These are phyloP conservation scores for Trichoderma erinaceum DNA, from an alignment of 495 filamentous ascomycete species.

Conservation along the genomic window DNA sequence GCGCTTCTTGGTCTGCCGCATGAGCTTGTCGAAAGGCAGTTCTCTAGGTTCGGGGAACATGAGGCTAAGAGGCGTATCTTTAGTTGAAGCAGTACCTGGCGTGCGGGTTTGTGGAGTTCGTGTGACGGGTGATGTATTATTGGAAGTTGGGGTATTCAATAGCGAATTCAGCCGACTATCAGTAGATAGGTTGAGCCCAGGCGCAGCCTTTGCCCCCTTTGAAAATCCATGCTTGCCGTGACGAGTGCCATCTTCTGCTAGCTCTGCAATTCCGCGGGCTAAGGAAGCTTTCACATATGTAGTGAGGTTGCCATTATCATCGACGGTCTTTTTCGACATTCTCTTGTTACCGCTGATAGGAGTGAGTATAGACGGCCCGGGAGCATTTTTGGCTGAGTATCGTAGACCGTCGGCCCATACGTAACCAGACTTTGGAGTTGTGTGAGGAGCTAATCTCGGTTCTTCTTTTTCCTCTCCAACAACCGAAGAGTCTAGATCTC, in stretches of 20 bases:
- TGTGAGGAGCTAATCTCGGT: background rate
- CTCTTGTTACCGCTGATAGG: conserved; percentile 19
- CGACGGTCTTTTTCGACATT: background rate
- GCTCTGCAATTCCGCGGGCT: conserved; percentile 24
- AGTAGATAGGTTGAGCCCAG: background rate
- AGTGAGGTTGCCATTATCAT: conserved; percentile 17
- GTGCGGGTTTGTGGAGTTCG: background rate
- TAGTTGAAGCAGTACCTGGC: background rate
- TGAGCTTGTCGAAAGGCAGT: conserved; percentile 15
- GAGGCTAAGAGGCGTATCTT: background rate
- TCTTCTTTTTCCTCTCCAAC: background rate
- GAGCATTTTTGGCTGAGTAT: background rate
- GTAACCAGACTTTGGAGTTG: background rate
- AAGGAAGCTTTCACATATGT: background rate
- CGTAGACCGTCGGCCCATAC: background rate
- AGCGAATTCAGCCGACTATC: conserved; percentile 29
- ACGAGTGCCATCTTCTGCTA: conserved; percentile 37
- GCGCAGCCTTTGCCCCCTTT: conserved; percentile 19
- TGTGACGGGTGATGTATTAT: background rate
- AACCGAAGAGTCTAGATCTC: background rate
- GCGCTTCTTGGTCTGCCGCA: conserved; percentile 13
- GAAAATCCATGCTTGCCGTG: background rate
- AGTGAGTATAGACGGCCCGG: conserved; percentile 13
- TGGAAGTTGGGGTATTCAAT: conserved; percentile 31
- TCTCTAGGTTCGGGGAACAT: conserved; percentile 14